These are phyloP conservation scores for Saraca asoca DNA, from an alignment of 331 rosid species.

Conservation along the genomic window DNA sequence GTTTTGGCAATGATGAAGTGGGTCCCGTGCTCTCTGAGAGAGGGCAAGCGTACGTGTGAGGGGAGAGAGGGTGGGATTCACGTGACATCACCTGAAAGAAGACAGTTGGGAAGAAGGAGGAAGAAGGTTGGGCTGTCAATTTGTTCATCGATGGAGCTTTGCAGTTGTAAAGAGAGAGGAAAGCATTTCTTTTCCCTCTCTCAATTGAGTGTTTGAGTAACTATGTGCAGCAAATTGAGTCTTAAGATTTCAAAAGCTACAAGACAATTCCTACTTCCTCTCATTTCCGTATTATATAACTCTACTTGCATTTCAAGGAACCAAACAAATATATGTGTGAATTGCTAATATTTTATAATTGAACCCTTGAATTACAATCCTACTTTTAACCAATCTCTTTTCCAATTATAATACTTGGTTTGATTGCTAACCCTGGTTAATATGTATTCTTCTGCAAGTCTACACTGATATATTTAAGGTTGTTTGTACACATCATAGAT, in stretches of 20 bases:
- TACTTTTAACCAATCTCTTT: neutral
- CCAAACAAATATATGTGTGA: slow-evolving; percentile 14
- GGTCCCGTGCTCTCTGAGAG: slow-evolving; percentile 35
- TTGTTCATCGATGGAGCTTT: slow-evolving; percentile 39
- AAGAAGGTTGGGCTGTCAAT: slow-evolving; percentile 63
- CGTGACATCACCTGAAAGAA: slow-evolving; percentile 59
- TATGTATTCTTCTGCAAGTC: slow-evolving; percentile 21
- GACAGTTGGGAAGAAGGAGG: slow-evolving; percentile 39
- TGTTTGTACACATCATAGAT: slow-evolving; percentile 34
- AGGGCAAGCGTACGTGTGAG: slow-evolving; percentile 46
- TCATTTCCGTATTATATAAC: slow-evolving; percentile 15
- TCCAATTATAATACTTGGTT: slow-evolving; percentile 13
- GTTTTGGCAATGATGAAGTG: slow-evolving; percentile 41
- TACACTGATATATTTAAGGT: slow-evolving; percentile 36
- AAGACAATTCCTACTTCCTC: slow-evolving; percentile 35
- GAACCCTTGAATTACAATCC: neutral
- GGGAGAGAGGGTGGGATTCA: slow-evolving; percentile 61
- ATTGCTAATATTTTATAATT: slow-evolving; percentile 13
- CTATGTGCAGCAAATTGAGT: slow-evolving; percentile 29
- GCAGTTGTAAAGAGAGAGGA: slow-evolving; percentile 51
- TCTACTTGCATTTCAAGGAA: slow-evolving; percentile 48
- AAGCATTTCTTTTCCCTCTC: slow-evolving; percentile 38
- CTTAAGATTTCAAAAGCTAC: slow-evolving; percentile 25
- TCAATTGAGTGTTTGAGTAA: slow-evolving; percentile 40
- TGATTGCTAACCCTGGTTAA: slow-evolving; percentile 26